phyloP scores from a whole-genome alignment of 805 yeast genomes.

The Starmerella tilneyi region DNA sequence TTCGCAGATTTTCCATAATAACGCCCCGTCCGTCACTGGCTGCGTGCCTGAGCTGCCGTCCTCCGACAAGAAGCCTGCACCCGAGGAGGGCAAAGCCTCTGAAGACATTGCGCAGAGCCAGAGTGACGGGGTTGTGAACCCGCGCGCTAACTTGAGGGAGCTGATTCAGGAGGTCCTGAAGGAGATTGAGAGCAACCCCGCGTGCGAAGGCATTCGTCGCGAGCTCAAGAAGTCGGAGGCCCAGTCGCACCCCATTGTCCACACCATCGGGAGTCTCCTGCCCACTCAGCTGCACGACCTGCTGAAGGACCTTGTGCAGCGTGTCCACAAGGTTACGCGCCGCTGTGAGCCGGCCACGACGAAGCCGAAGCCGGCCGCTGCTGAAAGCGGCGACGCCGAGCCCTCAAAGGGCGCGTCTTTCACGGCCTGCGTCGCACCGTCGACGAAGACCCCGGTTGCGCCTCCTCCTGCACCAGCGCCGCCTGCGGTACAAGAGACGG shows the following conservation, averaged over 20 bases:
- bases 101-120: not conserved
- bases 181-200: conserved; percentile 10
- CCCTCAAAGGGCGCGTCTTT: too few species aligned
- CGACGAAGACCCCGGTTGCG: too few species aligned
- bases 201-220: not conserved
- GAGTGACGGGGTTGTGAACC: not conserved
- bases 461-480: too few species aligned
- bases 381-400: too few species aligned
- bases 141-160: conserved; percentile 13
- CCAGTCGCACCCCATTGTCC: not conserved
- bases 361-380: not conserved
- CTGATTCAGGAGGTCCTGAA: conserved; percentile 6
- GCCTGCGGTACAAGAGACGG: too few species aligned
- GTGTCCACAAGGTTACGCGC: not conserved
- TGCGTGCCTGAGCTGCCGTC: not conserved
- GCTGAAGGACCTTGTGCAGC: not conserved
- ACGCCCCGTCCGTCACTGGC: not conserved
- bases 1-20: conserved; percentile 10
- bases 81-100: too few species aligned
- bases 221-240: not conserved
- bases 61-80: too few species aligned
- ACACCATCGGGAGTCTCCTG: not conserved
- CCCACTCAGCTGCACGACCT: conserved; percentile 1
- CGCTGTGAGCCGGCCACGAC: not conserved
- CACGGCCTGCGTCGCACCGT: too few species aligned